Conservation (phyloP, 345 rosid genomes). For the Sonneratia alba region DNA sequence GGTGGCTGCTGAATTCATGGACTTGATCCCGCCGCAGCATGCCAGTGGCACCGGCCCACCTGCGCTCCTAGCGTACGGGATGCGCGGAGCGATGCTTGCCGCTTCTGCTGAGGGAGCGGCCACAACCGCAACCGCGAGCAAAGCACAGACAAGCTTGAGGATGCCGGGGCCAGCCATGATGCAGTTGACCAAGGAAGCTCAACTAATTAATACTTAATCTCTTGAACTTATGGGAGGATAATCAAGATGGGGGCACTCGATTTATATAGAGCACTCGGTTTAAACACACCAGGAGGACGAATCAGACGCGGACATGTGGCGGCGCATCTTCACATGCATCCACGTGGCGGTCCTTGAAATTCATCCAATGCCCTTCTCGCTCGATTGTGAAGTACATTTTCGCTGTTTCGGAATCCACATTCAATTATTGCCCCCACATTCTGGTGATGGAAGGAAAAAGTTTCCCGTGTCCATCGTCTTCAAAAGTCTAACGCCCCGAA, state of each 20-base stretch:
- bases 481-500: no score
- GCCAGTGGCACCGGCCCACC: not conserved
- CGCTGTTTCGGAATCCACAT: no score
- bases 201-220: not conserved
- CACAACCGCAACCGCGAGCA: slow-evolving; percentile 1
- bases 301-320: not conserved
- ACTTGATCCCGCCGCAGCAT: slow-evolving; percentile 9
- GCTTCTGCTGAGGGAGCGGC: not conserved
- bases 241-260: no score
- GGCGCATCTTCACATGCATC: no score
- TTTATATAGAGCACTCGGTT: not conserved
- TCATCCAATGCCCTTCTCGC: no score
- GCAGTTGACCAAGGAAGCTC: no score
- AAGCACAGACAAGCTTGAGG: slow-evolving; percentile 1
- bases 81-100: slow-evolving; percentile 3
- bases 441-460: no score
- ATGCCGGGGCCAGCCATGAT: not conserved
- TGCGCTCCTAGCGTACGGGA: not conserved
- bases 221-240: not conserved
- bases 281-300: not conserved
- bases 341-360: no score
- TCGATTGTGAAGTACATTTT: no score
- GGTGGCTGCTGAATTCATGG: slow-evolving; percentile 3
- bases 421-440: no score
- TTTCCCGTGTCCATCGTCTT: no score